Base-by-base conservation (phyloP, 2,329 filamentous ascomycete genomes). In the Epichloe sibirici region DNA sequence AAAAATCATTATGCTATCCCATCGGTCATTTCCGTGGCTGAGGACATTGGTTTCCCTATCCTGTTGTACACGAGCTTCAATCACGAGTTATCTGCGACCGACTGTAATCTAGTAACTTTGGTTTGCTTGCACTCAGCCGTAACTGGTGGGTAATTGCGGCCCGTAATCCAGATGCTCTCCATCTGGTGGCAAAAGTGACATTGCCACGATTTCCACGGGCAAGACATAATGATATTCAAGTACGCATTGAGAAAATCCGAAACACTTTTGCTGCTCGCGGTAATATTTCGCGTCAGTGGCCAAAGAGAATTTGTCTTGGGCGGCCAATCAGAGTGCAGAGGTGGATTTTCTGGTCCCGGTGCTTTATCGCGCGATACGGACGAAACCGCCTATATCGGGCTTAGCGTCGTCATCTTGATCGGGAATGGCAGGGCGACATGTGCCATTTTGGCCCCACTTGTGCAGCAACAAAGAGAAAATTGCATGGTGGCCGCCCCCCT, bases 281-380 rank as follows among this genome's bases (percentile, higher is more conserved):
- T 17, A 17, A 17, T 17, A 17, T 17, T 17, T 17, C 17, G 17
- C 17, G 17, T 17, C 17, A 17, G 17, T 17, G 17, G 17, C 17
- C 17, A 17, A 17, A 17, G 17, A 1, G 17, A 17, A 17, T 17
- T 1, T 17, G 17, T 17, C 2, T 1, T n/a, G 45, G 17, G 17
- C 17, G 38, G 47, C 54, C 55, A 57, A 57, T 56, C 46, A 54
- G 9, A 17, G 25, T n/a, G n/a, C 31, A 25, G 21, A 12, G 21
- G 31, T 37, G 34, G 9, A 21, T 43, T 45, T 25, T 49, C 55
- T 40, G 44, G n/a, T 53, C 49, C 55, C 55, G 55, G 51, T 51
- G 50, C 39, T 56, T 57, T 57, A 55, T 57, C 55, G 55, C 52
- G 51, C 38, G 23, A 28, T 43, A 35, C 48, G 34, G 43, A 13